Percentiles rank a stretch among this genome's conserved stretches.
Conservation (phyloP, 148 eudicot species). For the Fagopyrum homotropicum region DNA sequence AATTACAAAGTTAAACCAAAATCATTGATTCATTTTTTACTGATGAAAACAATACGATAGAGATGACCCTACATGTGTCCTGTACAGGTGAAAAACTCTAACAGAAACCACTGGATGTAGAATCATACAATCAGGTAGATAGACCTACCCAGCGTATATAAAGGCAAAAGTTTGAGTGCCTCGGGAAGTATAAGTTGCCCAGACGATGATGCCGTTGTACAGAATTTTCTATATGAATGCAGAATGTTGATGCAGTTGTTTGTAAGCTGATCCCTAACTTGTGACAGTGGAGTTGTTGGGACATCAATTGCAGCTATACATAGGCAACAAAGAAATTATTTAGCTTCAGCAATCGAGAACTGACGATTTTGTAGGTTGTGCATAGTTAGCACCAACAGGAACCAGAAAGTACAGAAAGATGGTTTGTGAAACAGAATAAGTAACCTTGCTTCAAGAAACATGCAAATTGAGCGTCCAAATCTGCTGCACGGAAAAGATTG, state of each 20-base stretch:
- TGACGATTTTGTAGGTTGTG: not conserved
- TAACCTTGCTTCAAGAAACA: slow-evolving; percentile 92
- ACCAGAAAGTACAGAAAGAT: not conserved
- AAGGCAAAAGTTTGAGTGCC: slow-evolving; percentile 87
- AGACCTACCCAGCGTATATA: slow-evolving; percentile 73
- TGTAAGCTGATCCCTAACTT: slow-evolving; percentile 73
- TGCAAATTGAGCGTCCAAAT: slow-evolving; percentile 87
- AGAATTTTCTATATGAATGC: slow-evolving; percentile 82
- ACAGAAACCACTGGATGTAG: no score
- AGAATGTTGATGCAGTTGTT: slow-evolving; percentile 72
- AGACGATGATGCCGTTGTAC: slow-evolving; percentile 74
- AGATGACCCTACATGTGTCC: not conserved
- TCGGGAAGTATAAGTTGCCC: slow-evolving; percentile 98
- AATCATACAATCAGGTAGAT: not conserved
- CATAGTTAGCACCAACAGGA: no score
- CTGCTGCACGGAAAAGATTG: slow-evolving; percentile 88
- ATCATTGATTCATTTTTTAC: no score
- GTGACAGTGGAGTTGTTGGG: slow-evolving; percentile 58
- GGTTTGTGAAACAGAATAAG: not conserved
- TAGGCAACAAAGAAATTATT: slow-evolving; percentile 10
- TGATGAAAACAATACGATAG: no score
- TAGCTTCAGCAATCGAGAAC: not conserved
- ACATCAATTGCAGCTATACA: slow-evolving; percentile 62
- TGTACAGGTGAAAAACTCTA: no score
- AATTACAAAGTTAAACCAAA: no score